phyloP scores from a whole-genome alignment of 2,329 filamentous ascomycete species.

The Capronia coronata region DNA sequence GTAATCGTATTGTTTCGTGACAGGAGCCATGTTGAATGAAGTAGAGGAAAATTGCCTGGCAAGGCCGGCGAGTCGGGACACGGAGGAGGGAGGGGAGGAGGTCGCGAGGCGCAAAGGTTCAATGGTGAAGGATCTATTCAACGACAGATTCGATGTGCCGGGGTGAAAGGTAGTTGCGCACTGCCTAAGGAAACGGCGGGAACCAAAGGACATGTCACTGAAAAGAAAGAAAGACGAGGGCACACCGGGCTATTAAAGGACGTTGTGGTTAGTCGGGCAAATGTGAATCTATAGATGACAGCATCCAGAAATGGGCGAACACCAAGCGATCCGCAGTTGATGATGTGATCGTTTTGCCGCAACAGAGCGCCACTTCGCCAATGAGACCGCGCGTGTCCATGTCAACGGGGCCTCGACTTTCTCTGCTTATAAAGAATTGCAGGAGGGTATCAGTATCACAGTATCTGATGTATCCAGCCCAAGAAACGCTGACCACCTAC shows the following conservation, averaged over 20 bases:
- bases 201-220: constrained; percentile 24
- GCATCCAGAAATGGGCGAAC: neutral
- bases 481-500: neutral
- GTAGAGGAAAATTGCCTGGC: constrained; percentile 39
- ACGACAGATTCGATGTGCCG: constrained; percentile 12
- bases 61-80: constrained; percentile 36
- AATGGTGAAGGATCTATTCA: constrained; percentile 3
- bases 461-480: neutral
- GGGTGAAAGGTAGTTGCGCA: constrained; percentile 7
- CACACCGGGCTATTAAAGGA: constrained; percentile 7
- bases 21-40: constrained; percentile 40
- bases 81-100: constrained; percentile 14
- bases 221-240: constrained; percentile 4
- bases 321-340: constrained; percentile 6
- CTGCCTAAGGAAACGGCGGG: constrained; percentile 13
- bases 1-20: constrained; percentile 47
- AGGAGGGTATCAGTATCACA: too few species aligned
- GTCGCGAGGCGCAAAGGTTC: neutral
- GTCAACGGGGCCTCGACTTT: neutral
- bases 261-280: neutral
- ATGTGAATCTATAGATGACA: neutral
- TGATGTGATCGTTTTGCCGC: constrained; percentile 20
- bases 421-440: constrained; percentile 11
- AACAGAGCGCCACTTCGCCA: constrained; percentile 7
- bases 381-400: neutral